A percentile compares a stretch with the other conserved stretches of the same genome.
Evolutionary conservation across 2,329 filamentous ascomycete genomes (phyloP).

Genomic region (Catunica adiposa): DNA sequence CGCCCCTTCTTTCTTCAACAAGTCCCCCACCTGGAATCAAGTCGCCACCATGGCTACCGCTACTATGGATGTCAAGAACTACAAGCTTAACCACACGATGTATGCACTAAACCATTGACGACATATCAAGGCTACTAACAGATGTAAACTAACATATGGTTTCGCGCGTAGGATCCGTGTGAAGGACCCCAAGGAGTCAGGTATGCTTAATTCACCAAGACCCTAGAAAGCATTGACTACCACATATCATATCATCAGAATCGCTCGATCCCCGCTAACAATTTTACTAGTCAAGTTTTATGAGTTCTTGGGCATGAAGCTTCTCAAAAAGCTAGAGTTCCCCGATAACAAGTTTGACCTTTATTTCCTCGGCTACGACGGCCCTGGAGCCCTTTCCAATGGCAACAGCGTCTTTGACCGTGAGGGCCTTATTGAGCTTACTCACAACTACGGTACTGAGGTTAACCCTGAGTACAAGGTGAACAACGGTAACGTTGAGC

Average conservation of each 20-base stretch:
- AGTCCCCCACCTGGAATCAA: constrained; percentile 7
- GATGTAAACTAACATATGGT: neutral
- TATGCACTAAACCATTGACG: constrained; percentile 21
- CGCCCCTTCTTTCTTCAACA: neutral
- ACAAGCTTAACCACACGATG: constrained; percentile 87
- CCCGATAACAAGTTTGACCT: constrained; percentile 86
- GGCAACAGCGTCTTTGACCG: constrained; percentile 62
- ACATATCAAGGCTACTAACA: neutral
- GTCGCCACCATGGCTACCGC: constrained; percentile 43
- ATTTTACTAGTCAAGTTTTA: constrained; percentile 62
- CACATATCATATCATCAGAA: neutral
- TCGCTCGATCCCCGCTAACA: constrained; percentile 7
- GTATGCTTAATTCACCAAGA: constrained; percentile 26
- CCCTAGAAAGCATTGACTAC: neutral
- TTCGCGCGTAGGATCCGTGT: constrained; percentile 55
- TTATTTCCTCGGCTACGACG: constrained; percentile 87
- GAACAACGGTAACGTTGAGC: constrained; percentile 83
- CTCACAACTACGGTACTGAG: constrained; percentile 77
- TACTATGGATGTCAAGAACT: constrained; percentile 58
- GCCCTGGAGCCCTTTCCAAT: constrained; percentile 53
- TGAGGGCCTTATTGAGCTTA: constrained; percentile 78
- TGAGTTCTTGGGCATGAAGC: constrained; percentile 73
- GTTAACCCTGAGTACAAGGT: constrained; percentile 63
- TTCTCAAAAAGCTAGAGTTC: constrained; percentile 65
- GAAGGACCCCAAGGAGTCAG: constrained; percentile 74